A percentile compares a stretch with the other conserved stretches of the same genome.
Evolutionary conservation across 2,329 filamentous ascomycete genomes (phyloP).

Genomic region (Clarireedia homoeocarpa): DNA sequence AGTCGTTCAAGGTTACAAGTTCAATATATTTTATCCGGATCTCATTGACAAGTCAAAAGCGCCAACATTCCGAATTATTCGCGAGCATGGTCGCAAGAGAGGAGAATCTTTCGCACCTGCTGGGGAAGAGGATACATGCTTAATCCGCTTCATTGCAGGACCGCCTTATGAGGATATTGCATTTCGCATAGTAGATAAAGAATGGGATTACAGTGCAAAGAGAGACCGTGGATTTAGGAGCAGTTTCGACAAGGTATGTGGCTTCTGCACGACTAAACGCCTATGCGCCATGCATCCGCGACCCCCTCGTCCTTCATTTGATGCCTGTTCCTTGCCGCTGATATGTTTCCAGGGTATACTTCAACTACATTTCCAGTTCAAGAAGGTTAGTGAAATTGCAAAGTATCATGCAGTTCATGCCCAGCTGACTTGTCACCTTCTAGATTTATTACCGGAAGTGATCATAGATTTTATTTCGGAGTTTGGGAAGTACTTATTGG

Average conservation of each 20-base stretch:
- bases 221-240: slow-evolving; percentile 90
- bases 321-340: slow-evolving; percentile 24
- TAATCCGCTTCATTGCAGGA: slow-evolving; percentile 92
- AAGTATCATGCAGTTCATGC: background rate
- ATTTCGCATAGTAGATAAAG: slow-evolving; percentile 94
- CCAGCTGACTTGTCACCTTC: slow-evolving; percentile 19
- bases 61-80: slow-evolving; percentile 91
- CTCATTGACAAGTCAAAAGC: slow-evolving; percentile 91
- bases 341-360: slow-evolving; percentile 65
- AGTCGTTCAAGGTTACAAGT: slow-evolving; percentile 98
- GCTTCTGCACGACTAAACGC: background rate
- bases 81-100: slow-evolving; percentile 80
- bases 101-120: slow-evolving; percentile 90
- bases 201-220: slow-evolving; percentile 98
- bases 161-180: slow-evolving; percentile 95
- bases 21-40: slow-evolving; percentile 99
- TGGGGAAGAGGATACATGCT: slow-evolving; percentile 92
- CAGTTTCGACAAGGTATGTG: slow-evolving; percentile 88
- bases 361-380: slow-evolving; percentile 97
- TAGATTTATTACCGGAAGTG: slow-evolving; percentile 50
- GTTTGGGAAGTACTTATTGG: slow-evolving; percentile 15
- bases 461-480: background rate
- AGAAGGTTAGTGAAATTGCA: slow-evolving; percentile 58
- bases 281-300: background rate
- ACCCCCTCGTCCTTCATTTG: background rate